These are phyloP conservation scores for Arxiozyma slooffiae DNA, from an alignment of 1,139 yeast genomes.

Conservation along the genomic window DNA sequence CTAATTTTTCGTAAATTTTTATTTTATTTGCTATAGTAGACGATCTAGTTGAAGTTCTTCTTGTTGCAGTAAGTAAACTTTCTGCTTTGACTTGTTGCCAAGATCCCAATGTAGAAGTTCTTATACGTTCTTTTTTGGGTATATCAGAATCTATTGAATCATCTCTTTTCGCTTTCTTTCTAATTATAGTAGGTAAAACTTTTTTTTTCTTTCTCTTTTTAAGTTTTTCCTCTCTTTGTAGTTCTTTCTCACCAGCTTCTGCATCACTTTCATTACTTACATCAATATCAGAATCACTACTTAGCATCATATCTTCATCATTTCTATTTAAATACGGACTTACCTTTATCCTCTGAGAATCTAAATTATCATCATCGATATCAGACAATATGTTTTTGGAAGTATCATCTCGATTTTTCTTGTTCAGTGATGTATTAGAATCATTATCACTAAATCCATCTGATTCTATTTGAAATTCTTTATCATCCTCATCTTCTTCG, in stretches of 20 bases:
- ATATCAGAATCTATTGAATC: constrained; percentile 15
- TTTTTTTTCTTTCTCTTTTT: constrained; percentile 37
- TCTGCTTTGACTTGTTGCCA: constrained; percentile 37
- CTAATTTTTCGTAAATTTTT: constrained; percentile 63
- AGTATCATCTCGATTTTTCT: background rate
- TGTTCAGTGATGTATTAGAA: background rate
- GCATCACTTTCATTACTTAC: constrained; percentile 38
- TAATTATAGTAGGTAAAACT: constrained; percentile 39
- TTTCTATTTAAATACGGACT: constrained; percentile 5
- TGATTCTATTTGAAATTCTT: constrained; percentile 45
- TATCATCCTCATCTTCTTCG: constrained; percentile 78
- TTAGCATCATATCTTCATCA: constrained; percentile 39
- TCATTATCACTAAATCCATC: constrained; percentile 17
- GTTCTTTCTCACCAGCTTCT: constrained; percentile 58
- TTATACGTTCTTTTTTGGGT: constrained; percentile 13
- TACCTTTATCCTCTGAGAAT: background rate
- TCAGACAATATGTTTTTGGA: background rate
- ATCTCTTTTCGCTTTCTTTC: constrained; percentile 21
- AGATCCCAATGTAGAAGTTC: constrained; percentile 21
- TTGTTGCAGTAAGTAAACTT: constrained; percentile 38
- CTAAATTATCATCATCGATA: background rate
- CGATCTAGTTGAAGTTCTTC: constrained; percentile 71
- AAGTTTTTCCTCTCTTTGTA: constrained; percentile 43
- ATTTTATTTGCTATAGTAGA: constrained; percentile 73
- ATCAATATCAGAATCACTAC: constrained; percentile 36